Evolutionary conservation across 2,329 filamentous ascomycete species (phyloP).

Genomic region (Cryoendolithus antarcticus): DNA sequence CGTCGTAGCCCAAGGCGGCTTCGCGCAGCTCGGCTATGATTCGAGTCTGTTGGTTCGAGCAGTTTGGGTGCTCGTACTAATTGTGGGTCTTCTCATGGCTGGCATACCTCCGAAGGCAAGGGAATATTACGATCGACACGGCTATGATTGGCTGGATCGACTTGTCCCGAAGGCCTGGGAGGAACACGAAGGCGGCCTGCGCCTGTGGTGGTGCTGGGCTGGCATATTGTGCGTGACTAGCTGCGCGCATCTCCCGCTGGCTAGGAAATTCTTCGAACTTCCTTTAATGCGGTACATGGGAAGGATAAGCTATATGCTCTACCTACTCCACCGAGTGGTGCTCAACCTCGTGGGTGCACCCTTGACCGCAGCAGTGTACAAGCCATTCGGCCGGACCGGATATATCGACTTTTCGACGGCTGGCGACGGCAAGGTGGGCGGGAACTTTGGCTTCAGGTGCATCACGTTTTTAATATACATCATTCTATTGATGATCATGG

Average conservation of each 20-base stretch:
- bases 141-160: conserved; percentile 1
- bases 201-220: conserved; percentile 2
- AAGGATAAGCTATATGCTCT: conserved; percentile 7
- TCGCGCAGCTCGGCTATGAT: neutral
- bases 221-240: conserved; percentile 4
- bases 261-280: conserved; percentile 3
- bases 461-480: conserved; percentile 6
- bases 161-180: conserved; percentile 1
- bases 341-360: conserved; percentile 4
- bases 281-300: conserved; percentile 4
- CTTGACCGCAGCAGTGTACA: neutral
- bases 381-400: conserved; percentile 1
- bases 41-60: neutral
- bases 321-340: conserved; percentile 7
- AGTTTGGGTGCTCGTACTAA: conserved; percentile 1
- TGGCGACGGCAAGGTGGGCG: no score
- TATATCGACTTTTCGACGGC: conserved; percentile 3
- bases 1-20: conserved; percentile 1
- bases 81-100: conserved; percentile 1
- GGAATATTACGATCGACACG: conserved; percentile 1
- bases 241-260: conserved; percentile 1
- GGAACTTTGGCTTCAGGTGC: no score
- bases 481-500: conserved; percentile 2
- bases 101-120: conserved; percentile 2
- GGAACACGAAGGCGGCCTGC: neutral